Evolutionary conservation across 2,329 filamentous ascomycete genomes (phyloP).

Genomic region (Pseudogymnoascus sp.): DNA sequence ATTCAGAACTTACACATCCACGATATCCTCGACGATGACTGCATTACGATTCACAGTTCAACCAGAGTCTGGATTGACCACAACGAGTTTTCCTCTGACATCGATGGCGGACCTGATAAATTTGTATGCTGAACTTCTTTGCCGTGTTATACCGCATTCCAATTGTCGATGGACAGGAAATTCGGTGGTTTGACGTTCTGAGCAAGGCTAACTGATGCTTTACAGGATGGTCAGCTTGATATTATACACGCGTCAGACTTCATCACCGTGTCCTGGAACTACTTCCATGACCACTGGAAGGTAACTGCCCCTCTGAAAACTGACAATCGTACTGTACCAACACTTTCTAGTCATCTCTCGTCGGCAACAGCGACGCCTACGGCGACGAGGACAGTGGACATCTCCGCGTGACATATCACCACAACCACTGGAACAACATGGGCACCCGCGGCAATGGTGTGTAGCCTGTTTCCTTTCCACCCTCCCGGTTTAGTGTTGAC

Average conservation of each 20-base stretch:
- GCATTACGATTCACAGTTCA: conserved; percentile 43
- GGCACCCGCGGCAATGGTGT: conserved; percentile 26
- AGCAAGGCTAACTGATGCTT: conserved; percentile 22
- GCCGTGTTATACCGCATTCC: neutral
- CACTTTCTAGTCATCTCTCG: conserved; percentile 20
- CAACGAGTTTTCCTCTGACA: conserved; percentile 34
- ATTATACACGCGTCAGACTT: conserved; percentile 40
- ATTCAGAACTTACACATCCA: conserved; percentile 49
- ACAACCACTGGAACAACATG: conserved; percentile 26
- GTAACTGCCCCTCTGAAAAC: neutral
- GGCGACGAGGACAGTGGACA: conserved; percentile 25
- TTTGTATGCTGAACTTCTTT: neutral
- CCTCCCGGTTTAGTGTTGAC: conserved; percentile 41
- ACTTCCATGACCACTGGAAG: conserved; percentile 39
- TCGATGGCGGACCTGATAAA: conserved; percentile 36
- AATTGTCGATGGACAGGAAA: neutral
- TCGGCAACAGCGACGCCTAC: conserved; percentile 28
- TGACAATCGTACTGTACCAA: neutral
- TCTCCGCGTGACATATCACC: conserved; percentile 25
- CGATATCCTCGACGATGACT: conserved; percentile 45
- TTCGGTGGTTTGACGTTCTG: neutral
- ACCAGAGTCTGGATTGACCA: conserved; percentile 46
- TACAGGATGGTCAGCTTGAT: conserved; percentile 39
- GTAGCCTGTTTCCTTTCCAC: conserved; percentile 43
- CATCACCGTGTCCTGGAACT: conserved; percentile 39